phyloP scores from a whole-genome alignment of 345 rosid genomes.

The Eucalyptus sp. region DNA sequence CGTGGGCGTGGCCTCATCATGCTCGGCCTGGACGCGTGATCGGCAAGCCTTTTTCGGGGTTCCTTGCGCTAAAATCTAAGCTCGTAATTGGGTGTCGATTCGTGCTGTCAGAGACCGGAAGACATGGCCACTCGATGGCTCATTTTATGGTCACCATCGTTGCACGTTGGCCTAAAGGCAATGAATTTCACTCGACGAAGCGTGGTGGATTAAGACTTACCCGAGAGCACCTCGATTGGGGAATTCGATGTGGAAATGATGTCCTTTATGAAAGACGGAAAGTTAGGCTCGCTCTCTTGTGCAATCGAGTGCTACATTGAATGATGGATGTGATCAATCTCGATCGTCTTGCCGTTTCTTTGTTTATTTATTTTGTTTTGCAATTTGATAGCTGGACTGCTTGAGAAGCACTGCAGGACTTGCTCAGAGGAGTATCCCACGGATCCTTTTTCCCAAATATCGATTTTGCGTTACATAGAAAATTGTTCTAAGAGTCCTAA shows the following conservation, averaged over 20 bases:
- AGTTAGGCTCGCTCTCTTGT: background rate
- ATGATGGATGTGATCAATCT: background rate
- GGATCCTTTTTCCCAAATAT: background rate
- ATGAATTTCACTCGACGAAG: background rate
- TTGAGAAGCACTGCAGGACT: background rate
- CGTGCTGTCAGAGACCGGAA: background rate
- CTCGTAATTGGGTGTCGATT: background rate
- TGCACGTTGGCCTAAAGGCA: background rate
- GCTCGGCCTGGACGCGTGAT: background rate
- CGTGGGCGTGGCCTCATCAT: background rate
- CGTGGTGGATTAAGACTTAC: background rate
- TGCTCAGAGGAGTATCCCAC: rapidly evolving
- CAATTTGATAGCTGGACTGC: background rate
- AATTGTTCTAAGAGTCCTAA: rapidly evolving
- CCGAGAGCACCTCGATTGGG: background rate
- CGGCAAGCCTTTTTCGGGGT: background rate
- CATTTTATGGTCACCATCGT: background rate
- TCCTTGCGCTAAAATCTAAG: background rate
- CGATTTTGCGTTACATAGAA: rapidly evolving
- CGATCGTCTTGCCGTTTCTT: background rate
- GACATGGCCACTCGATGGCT: background rate
- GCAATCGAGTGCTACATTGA: background rate
- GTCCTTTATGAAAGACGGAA: background rate
- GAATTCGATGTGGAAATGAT: background rate
- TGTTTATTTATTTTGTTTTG: too few relatives aligned